These are phyloP conservation scores for Pyrenochaeta sp. DNA, from an alignment of 2,329 filamentous ascomycete genomes.

Conservation along the genomic window DNA sequence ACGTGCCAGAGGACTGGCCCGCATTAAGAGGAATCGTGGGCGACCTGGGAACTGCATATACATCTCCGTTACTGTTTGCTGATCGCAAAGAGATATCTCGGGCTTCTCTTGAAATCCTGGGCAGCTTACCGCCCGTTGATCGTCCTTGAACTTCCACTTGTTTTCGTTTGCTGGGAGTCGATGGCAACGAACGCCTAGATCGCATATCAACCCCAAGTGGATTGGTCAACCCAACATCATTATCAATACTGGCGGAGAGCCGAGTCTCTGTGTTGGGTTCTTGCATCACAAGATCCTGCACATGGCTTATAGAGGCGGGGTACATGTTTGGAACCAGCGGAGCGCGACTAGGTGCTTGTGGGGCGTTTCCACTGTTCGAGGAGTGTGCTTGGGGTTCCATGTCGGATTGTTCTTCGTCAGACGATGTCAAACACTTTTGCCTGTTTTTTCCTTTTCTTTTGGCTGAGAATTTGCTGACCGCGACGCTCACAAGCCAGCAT, in stretches of 20 bases:
- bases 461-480: constrained; percentile 1
- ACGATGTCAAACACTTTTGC: neutral
- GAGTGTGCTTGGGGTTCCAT: neutral
- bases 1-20: neutral
- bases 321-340: neutral
- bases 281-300: neutral
- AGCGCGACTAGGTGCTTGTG: constrained; percentile 1
- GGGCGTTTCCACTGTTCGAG: neutral
- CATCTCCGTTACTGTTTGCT: constrained; percentile 4
- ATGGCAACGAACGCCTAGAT: neutral
- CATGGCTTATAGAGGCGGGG: neutral
- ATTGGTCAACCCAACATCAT: too few relatives aligned
- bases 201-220: neutral
- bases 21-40: neutral
- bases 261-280: neutral
- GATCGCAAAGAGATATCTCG: neutral
- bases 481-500: constrained; percentile 16
- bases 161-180: constrained; percentile 15
- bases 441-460: constrained; percentile 10
- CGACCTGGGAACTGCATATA: constrained; percentile 8
- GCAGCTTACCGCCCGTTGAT: constrained; percentile 7
- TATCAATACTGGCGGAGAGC: too few relatives aligned
- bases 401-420: neutral
- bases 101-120: constrained; percentile 6
- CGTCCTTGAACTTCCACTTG: constrained; percentile 5